Base-by-base conservation (phyloP, 129 eudicot species). In the Flaveria linearis region DNA sequence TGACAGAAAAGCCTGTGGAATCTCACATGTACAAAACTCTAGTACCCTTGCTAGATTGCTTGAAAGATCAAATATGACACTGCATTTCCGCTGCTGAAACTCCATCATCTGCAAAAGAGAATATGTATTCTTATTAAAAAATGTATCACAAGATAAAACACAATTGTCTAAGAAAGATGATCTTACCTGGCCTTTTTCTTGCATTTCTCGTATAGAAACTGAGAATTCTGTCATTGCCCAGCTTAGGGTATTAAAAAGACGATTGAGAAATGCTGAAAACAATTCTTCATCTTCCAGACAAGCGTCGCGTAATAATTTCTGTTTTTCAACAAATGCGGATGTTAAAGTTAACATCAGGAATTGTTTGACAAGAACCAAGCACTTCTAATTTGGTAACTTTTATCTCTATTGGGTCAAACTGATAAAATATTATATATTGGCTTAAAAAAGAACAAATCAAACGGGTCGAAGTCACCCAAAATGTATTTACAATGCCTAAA, bases 191-290 rank as follows among this genome's bases (percentile, higher is more conserved):
- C 84, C 85, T 52, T 85, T 88, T 75, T 93, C 98, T 76, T 88
- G 96, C 92, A 94, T 87, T 83, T 94, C 98, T 23, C 98, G 91
- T 76, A 94, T 80, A 51, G 96, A 84, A 84, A 94, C 93, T 15
- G 98, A 91, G 78, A 88, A 91, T 74, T 94, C 98, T 62, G 98
- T 94, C 96, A 91, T 91, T 60, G 97, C 87, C 98, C 98, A 94
- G 84, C 98, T 94, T 68, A 94, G 85, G 2, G 90, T 94, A 81
- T 94, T 94, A 68, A 91, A 94, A 41, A 94, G 87, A 25, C 94
- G 96, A 74, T 94, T 94, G 28, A 94, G 91, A 73, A 94, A 94
- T 9, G 87, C 84, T 15, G 93, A 87, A 76, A 94, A 94, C 47
- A 94, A 79, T 78, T 89, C 96, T 71, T 88, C 88, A 83, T 94